Base-by-base conservation (phyloP, 495 filamentous ascomycete genomes). In the Lophium mytilinum region DNA sequence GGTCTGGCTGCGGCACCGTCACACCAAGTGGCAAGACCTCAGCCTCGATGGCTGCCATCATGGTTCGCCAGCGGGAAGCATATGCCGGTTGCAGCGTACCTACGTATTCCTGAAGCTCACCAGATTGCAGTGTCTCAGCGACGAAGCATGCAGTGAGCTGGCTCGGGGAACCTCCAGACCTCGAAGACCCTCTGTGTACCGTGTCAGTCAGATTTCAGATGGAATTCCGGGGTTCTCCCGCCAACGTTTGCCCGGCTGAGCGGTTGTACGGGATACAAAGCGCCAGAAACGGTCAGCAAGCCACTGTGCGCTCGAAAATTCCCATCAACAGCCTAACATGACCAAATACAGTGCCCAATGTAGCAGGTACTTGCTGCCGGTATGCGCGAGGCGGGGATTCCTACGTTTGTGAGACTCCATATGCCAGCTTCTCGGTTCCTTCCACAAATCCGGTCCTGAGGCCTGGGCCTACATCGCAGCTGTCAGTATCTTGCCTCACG, bases 381-480 rank as follows among this genome's bases (percentile, higher is more conserved):
- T 8, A 24, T 19, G 7, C 33, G 17, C 45, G 9, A 9, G 5
- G 45, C 30, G 45, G 39, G n/a, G n/a, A 43, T 45, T 24, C 46
- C 63, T 76, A 86, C 83, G 74, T 72, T 75, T 87, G 82, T 8
- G 83, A 79, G 3, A 89, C 61, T 0, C 86, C 88, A 63, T 76
- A 75, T 0, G 81, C 81, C 53, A 94, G 75, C 51, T 83, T 86
- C 17, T 77, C 69, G 3, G 84, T 81, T 14, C 76, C 83, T 66
- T 96, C 90, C 0, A 81, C 79, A 90, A 90, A 96, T 17, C 90
- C 90, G 1, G 85, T 89, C 35, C 90, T 74, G 37, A 83, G 62
- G 0, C 90, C 91, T 0, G 90, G 90, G 0, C 80, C 24, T 30
- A 30, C 24, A 6, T 6, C 24, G 6, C 24, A 30, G 6, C 24